Conservation (phyloP, 2,329 filamentous ascomycete genomes). For the Botryotinia globosa region DNA sequence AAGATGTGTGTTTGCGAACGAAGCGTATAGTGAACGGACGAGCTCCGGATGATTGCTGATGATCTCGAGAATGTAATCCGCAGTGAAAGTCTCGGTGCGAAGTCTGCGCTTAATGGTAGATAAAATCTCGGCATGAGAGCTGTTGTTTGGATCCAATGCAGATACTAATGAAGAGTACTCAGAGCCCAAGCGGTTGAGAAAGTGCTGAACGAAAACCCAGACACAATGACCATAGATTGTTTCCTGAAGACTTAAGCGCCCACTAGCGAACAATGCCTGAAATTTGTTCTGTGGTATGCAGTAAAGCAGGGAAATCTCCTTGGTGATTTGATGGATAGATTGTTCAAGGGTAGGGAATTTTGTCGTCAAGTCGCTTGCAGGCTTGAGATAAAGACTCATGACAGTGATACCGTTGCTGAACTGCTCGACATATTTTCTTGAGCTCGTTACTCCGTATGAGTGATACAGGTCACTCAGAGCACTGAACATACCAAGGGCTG, state of each 20-base stretch:
- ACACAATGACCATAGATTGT: slow-evolving; percentile 96
- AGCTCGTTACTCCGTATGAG: slow-evolving; percentile 96
- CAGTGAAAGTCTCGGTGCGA: slow-evolving; percentile 94
- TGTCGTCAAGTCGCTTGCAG: slow-evolving; percentile 57
- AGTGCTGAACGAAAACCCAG: slow-evolving; percentile 97
- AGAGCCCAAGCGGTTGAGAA: slow-evolving; percentile 84
- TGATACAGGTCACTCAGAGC: slow-evolving; percentile 95
- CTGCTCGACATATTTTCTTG: slow-evolving; percentile 96
- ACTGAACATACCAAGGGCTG: slow-evolving; percentile 90
- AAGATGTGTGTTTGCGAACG: slow-evolving; percentile 85
- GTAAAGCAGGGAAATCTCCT: slow-evolving; percentile 95
- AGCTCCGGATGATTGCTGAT: slow-evolving; percentile 87
- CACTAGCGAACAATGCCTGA: slow-evolving; percentile 81
- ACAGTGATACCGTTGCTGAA: slow-evolving; percentile 98
- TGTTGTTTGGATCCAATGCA: slow-evolving; percentile 77
- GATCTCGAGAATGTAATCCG: slow-evolving; percentile 97
- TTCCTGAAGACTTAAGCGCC: slow-evolving; percentile 88
- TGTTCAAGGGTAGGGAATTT: slow-evolving; percentile 79
- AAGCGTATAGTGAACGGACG: slow-evolving; percentile 82
- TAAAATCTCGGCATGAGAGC: slow-evolving; percentile 75
- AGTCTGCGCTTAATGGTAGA: slow-evolving; percentile 94
- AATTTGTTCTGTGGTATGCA: slow-evolving; percentile 98
- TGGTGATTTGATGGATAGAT: slow-evolving; percentile 97
- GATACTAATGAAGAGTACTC: slow-evolving; percentile 87
- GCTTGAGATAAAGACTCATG: slow-evolving; percentile 91